Base-by-base conservation (phyloP, 371 early-diverging fungal species). In the Mortierella sp. region DNA sequence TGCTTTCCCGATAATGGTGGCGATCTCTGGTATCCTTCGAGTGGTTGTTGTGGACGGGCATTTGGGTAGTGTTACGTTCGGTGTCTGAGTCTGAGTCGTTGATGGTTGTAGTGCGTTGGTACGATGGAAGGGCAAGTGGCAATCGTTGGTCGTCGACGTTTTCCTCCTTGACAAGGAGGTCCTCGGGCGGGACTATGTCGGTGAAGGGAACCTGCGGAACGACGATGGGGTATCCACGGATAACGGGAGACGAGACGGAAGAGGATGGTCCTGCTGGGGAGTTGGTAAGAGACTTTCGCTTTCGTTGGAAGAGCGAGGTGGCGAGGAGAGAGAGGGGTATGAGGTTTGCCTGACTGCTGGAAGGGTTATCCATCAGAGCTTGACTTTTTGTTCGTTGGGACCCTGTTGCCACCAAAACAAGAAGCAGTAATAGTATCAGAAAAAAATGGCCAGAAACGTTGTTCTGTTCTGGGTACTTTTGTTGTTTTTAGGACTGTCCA, bases 231-330 rank as follows among this genome's bases (percentile, higher is more conserved):
- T 77, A 13, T 26, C 21, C 47, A 58, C 50, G 45, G 44, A 60
- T 38, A 3, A 57, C 24, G 6, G 38, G 48, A 48, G 72, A 26
- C 21, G 70, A 34, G 2, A 54, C n/a, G 44, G 52, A 42, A 42
- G 81, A 54, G 14, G 63, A 26, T 5, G 42, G 5, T 38, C 42
- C 42, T 38, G 42, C 42, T 3, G 50, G 7, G 2, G 38, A 10
- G 13, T 48, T n/a, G 48, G 48, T 34, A 31, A 50, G 50, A 10
- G 68, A 68, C 44, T 68, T 26, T 44, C 75, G 60, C 47, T 70
- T 74, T 31, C 72, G 65, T 42, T 82, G 70, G 28, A 82, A 82
- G 63, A 82, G 75, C 44, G 82, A 82, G 19, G 78, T 82, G 26
- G 75, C 48, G n/a, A 82, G 78, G 44, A 82, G 57, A 31, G 78